Percentiles rank a stretch among this genome's conserved stretches.
Conservation (phyloP, 805 yeast species). For the Suhomyces tanzawaensis region DNA sequence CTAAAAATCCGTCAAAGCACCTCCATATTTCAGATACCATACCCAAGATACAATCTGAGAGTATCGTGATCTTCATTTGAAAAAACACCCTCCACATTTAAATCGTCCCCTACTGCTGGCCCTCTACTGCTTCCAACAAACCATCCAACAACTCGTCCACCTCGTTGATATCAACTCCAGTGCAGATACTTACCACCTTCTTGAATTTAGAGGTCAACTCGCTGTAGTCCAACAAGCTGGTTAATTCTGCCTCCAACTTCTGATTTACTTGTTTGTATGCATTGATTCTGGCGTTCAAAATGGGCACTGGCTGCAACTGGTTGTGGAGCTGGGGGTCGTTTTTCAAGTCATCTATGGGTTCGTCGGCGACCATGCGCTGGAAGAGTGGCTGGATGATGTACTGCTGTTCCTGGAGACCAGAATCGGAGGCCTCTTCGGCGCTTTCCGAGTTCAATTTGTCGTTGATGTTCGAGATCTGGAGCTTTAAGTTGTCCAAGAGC, state of each 20-base stretch:
- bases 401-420: conserved; percentile 68
- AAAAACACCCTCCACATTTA: neutral
- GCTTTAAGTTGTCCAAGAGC: conserved; percentile 49
- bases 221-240: conserved; percentile 45
- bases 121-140: conserved; percentile 84
- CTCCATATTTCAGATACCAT: too few species aligned
- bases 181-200: conserved; percentile 83
- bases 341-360: conserved; percentile 23
- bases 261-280: conserved; percentile 76
- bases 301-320: conserved; percentile 44
- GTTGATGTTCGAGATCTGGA: conserved; percentile 40
- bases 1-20: too few species aligned
- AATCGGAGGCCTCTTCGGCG: conserved; percentile 55
- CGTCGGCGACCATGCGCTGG: conserved; percentile 42
- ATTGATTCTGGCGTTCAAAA: conserved; percentile 71
- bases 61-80: neutral
- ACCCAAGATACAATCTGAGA: too few species aligned
- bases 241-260: conserved; percentile 51
- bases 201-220: conserved; percentile 64
- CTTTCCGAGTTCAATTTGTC: conserved; percentile 41
- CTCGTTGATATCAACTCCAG: conserved; percentile 77
- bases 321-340: conserved; percentile 23
- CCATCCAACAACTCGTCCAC: conserved; percentile 84
- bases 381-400: conserved; percentile 65
- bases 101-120: too few species aligned